phyloP scores from a whole-genome alignment of 2,329 filamentous ascomycete genomes.

The Trichoderma citrinoviride region DNA sequence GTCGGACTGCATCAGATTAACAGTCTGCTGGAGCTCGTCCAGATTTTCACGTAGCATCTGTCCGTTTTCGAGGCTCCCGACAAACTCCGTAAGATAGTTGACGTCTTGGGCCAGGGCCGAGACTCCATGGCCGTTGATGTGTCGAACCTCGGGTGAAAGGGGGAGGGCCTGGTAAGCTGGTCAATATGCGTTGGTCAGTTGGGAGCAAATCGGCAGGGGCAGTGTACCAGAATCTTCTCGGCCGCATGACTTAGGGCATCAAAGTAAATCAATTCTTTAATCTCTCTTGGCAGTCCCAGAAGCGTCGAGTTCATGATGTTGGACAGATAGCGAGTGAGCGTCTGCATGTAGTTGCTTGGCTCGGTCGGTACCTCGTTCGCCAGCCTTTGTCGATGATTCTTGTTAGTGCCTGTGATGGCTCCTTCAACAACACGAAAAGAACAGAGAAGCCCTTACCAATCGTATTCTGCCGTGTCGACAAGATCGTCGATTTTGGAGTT shows the following conservation, averaged over 20 bases:
- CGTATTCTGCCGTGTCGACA: conserved; percentile 94
- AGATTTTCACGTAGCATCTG: conserved; percentile 85
- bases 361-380: conserved; percentile 61
- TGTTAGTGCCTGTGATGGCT: conserved; percentile 23
- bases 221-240: conserved; percentile 71
- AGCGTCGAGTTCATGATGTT: conserved; percentile 97
- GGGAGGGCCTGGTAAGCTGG: conserved; percentile 61
- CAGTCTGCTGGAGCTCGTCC: conserved; percentile 90
- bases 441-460: conserved; percentile 79
- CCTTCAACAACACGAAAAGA: background rate
- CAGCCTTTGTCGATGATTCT: conserved; percentile 38
- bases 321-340: conserved; percentile 84
- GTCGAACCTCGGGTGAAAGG: conserved; percentile 72
- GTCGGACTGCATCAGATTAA: conserved; percentile 79
- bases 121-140: conserved; percentile 85
- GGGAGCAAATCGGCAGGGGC: background rate
- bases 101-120: conserved; percentile 79
- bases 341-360: conserved; percentile 92
- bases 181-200: background rate
- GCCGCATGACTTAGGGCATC: conserved; percentile 90
- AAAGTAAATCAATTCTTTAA: conserved; percentile 97
- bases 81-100: conserved; percentile 78
- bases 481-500: conserved; percentile 99
- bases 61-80: conserved; percentile 77
- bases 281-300: conserved; percentile 86